Evolutionary conservation across 1,284 basidiomycete genomes (phyloP).

Genomic region (Rhizoctonia solani): DNA sequence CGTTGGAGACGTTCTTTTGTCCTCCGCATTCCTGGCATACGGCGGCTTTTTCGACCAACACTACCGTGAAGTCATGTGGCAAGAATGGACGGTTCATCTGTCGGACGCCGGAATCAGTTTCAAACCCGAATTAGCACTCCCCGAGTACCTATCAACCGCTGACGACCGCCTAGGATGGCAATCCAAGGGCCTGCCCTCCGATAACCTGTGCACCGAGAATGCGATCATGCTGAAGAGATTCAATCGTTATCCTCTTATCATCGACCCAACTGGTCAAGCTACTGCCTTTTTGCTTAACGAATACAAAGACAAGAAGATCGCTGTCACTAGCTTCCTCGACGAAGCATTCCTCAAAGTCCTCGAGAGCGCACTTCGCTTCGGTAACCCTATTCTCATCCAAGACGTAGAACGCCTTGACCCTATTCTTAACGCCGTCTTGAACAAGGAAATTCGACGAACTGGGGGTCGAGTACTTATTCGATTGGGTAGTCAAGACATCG

Average conservation of each 20-base stretch:
- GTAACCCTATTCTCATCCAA: constrained; percentile 95
- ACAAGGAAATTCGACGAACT: constrained; percentile 93
- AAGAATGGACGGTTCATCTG: constrained; percentile 90
- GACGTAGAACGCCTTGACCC: constrained; percentile 99
- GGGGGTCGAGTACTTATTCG: constrained; percentile 98
- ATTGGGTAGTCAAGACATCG: constrained; percentile 98
- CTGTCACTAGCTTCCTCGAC: constrained; percentile 97
- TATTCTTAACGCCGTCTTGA: constrained; percentile 96
- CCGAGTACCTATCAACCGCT: constrained; percentile 96
- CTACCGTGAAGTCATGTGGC: constrained; percentile 97
- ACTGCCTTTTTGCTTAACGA: constrained; percentile 93
- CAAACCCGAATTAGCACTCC: constrained; percentile 89
- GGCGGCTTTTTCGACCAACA: constrained; percentile 99
- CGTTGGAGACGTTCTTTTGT: constrained; percentile 94
- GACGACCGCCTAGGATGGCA: constrained; percentile 97
- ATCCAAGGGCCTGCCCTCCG: constrained; percentile 90
- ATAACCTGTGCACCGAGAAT: constrained; percentile 96
- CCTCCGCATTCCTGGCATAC: constrained; percentile 96
- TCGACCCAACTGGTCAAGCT: constrained; percentile 99
- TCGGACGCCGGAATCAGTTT: constrained; percentile 88
- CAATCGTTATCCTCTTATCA: constrained; percentile 96
- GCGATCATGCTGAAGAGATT: constrained; percentile 99
- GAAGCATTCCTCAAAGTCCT: constrained; percentile 98
- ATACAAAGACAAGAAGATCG: constrained; percentile 95
- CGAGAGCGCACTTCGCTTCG: constrained; percentile 98